Percentiles rank a stretch among this genome's conserved stretches.
Conservation (phyloP, 2,329 filamentous ascomycete species). For the Talaromyces sp. region DNA sequence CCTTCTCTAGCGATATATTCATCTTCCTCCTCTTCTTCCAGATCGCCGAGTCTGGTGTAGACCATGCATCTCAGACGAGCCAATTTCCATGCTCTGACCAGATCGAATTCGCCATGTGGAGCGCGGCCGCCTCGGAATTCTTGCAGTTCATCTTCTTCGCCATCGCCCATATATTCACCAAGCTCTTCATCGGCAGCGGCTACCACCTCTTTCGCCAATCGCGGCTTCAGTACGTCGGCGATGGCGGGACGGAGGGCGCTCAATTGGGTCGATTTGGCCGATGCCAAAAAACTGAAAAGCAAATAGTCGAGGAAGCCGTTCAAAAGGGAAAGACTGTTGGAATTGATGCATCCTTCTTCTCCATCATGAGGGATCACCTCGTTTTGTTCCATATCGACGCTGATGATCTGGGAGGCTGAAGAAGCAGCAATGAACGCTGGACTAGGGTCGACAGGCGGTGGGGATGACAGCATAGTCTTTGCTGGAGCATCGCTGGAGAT, state of each 20-base stretch:
- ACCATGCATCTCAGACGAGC: conserved; percentile 95
- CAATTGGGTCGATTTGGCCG: conserved; percentile 74
- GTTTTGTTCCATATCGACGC: conserved; percentile 77
- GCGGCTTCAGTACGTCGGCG: conserved; percentile 80
- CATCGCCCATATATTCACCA: conserved; percentile 77
- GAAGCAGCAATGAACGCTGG: conserved; percentile 84
- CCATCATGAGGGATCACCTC: conserved; percentile 64
- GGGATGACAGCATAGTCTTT: conserved; percentile 50
- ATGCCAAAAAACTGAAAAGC: conserved; percentile 81
- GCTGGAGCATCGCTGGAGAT: conserved; percentile 37
- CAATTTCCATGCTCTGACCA: conserved; percentile 92
- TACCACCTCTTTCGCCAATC: conserved; percentile 80
- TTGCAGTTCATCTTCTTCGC: conserved; percentile 67
- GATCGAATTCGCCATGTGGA: conserved; percentile 67
- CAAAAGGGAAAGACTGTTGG: conserved; percentile 67
- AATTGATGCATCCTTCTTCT: conserved; percentile 68
- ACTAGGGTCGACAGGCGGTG: conserved; percentile 69
- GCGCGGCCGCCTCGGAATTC: conserved; percentile 53
- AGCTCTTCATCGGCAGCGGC: conserved; percentile 81
- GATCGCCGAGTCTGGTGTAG: conserved; percentile 90
- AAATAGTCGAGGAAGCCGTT: conserved; percentile 94
- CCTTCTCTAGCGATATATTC: conserved; percentile 78
- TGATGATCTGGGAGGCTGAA: conserved; percentile 87
- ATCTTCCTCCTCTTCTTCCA: conserved; percentile 98
- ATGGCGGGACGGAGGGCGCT: conserved; percentile 75